phyloP scores from a whole-genome alignment of 805 yeast genomes.

The Yarrowia keelungensis region DNA sequence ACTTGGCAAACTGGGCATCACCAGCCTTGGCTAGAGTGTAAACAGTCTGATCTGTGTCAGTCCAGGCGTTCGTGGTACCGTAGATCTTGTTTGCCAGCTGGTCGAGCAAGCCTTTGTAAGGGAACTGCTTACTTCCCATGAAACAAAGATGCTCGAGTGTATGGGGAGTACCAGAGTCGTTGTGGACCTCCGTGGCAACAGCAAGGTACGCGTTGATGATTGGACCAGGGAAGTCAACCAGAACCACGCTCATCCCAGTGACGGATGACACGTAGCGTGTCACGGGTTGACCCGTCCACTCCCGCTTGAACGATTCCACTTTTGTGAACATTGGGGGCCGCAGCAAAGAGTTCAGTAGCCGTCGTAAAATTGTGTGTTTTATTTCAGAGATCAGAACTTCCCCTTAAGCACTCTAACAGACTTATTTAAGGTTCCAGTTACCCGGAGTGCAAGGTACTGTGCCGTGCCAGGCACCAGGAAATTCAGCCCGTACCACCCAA shows the following conservation, averaged over 20 bases:
- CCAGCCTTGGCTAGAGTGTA: slow-evolving; percentile 93
- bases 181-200: slow-evolving; percentile 87
- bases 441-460: slow-evolving; percentile 7
- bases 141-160: slow-evolving; percentile 93
- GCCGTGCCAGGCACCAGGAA: no score
- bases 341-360: neutral
- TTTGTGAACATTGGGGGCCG: slow-evolving; percentile 31
- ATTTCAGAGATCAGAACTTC: neutral
- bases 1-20: slow-evolving; percentile 87
- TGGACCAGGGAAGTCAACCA: slow-evolving; percentile 82
- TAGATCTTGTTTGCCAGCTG: slow-evolving; percentile 82
- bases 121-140: slow-evolving; percentile 90
- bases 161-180: slow-evolving; percentile 93
- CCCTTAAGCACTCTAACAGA: neutral
- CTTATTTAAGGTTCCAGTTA: slow-evolving; percentile 19
- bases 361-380: slow-evolving; percentile 12
- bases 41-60: slow-evolving; percentile 93
- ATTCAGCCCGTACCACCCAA: no score
- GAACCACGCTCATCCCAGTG: slow-evolving; percentile 81
- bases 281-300: slow-evolving; percentile 25
- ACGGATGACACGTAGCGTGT: slow-evolving; percentile 24
- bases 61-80: slow-evolving; percentile 95
- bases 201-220: slow-evolving; percentile 91
- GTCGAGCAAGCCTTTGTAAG: slow-evolving; percentile 91
- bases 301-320: slow-evolving; percentile 31